Evolutionary conservation across 2,329 filamentous ascomycete genomes (phyloP), one percentile per base, ranked within the genome.

Genomic region (Cercospora nicotianae): DNA sequence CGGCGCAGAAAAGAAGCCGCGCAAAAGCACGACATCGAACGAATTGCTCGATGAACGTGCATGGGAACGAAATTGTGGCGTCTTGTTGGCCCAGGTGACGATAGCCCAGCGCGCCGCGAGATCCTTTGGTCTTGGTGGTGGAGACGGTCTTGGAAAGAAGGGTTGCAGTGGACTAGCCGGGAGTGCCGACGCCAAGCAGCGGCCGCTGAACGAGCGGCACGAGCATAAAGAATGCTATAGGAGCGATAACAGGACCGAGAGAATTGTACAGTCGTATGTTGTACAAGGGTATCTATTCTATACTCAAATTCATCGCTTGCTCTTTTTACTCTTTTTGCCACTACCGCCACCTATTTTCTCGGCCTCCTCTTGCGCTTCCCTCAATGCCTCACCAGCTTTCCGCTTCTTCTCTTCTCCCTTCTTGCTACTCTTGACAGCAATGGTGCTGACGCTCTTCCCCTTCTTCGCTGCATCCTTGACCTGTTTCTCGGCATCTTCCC

Each of bases 401-500:
- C 77, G 64, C 72, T 79, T 79, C 67, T 75, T 75, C 39, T 74
- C 73, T 42, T 69, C 72, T 45, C 39, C 63, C 20, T 64, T 62
- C 58, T 73, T 75, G 26, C 69, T 70, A 16, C 72, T 74, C 69
- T 79, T 79, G 65, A 98, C 88, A 77, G 91, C 94, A 30, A 97
- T 92, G 0, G 89, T 90, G 16, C 85, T 84, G 75, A 85, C 87
- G 59, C 83, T 72, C 33, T 74, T 79, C 72, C 68, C 77, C 71
- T 69, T 79, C 76, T 81, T 84, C 78, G 86, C 67, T 2, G 68
- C 77, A 73, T 69, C 75, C 69, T 84, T 80, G 33, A 97, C 89
- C 75, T 93, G 90, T 77, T 91, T 90, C 80, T 97, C 94, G 3
- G 87, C 87, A 18, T 87, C 84, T 69, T 84, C 82, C 86, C 87